Evolutionary conservation across 2,329 filamentous ascomycete genomes (phyloP), one percentile per base, ranked within the genome.

Genomic region (Ophiostoma pallidulum): DNA sequence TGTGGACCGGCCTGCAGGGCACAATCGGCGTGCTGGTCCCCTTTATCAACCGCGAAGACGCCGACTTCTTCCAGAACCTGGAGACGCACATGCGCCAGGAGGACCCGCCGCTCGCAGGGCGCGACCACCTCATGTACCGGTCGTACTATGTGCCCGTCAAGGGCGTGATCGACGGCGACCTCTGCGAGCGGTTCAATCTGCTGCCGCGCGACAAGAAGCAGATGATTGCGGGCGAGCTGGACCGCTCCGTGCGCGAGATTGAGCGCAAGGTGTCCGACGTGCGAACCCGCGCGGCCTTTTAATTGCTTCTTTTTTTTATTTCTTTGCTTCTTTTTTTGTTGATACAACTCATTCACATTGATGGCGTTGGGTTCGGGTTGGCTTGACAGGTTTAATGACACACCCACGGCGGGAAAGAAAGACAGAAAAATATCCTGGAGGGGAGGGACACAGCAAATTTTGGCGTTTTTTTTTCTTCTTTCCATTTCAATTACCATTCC

Each of bases 81-180:
- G 92, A 98, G 67, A 82, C 85, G 60, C 86, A 94, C 60, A 74
- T 99, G 62, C 78, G 91, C 41, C 80, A 77, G 12, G 88, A 95
- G 60, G 90, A 95, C 60, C 77, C 90, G 31, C 91, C 91, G 8
- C 70, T 98, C 40, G 86, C 88, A 18, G 94, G 92, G 36, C 78
- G 94, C 55, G 94, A 98, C 64, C 92, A 99, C 65, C 72, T 99
- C 39, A 94, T 95, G 60, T 99, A 94, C 65, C 78, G 94, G 53
- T 82, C 89, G 54, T 98, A 97, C 67, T 98, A 97, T 64, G 88
- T 87, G 7, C 94, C 92, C 0, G 88, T 94, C 36, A 98, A 98
- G 73, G 90, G 90, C 8, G 82, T 94, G 24, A 95, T 99, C 58
- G 92, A 99, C 65, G 92, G 92, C 24, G 92, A 99, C 67, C 71